Evolutionary conservation across 371 early-diverging fungal species (phyloP).

Genomic region (Actinomucor elegans): DNA sequence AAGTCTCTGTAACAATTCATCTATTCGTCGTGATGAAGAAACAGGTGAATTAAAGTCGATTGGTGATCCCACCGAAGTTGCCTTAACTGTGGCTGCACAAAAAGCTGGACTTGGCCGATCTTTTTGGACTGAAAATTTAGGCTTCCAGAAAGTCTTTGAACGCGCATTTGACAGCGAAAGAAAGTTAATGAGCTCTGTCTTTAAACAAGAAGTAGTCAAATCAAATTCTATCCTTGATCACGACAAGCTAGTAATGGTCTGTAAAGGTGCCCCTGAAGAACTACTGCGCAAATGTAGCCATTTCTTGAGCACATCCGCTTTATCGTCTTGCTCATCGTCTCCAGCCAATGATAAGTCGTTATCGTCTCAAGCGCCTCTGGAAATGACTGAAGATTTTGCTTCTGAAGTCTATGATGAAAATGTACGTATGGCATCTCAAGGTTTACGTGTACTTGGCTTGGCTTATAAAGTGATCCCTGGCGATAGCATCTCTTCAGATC

Average conservation of each 20-base stretch:
- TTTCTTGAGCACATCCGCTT: constrained; percentile 34
- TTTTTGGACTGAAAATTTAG: constrained; percentile 25
- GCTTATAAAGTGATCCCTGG: constrained; percentile 44
- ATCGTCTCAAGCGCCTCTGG: constrained; percentile 26
- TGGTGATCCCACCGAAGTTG: constrained; percentile 85
- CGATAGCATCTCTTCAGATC: constrained; percentile 5
- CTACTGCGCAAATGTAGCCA: constrained; percentile 67
- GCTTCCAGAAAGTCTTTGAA: constrained; percentile 45
- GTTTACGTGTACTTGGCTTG: constrained; percentile 64
- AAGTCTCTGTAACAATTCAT: constrained; percentile 70
- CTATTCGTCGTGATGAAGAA: constrained; percentile 59
- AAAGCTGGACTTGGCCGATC: constrained; percentile 49
- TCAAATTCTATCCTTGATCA: neutral
- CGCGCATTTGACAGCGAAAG: constrained; percentile 82
- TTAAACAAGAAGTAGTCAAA: constrained; percentile 18
- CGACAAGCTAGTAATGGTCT: constrained; percentile 50
- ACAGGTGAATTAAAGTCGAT: constrained; percentile 65
- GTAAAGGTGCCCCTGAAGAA: constrained; percentile 92
- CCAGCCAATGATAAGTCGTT: neutral
- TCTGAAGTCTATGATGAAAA: constrained; percentile 67
- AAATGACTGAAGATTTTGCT: constrained; percentile 64
- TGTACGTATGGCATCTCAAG: constrained; percentile 79
- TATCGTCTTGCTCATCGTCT: no score
- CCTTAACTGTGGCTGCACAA: constrained; percentile 60
- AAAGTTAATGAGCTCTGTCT: constrained; percentile 87